Percentiles rank a stretch among this genome's conserved stretches.
Conservation (phyloP, 495 filamentous ascomycete species). For the Penicillium flavigenum region DNA sequence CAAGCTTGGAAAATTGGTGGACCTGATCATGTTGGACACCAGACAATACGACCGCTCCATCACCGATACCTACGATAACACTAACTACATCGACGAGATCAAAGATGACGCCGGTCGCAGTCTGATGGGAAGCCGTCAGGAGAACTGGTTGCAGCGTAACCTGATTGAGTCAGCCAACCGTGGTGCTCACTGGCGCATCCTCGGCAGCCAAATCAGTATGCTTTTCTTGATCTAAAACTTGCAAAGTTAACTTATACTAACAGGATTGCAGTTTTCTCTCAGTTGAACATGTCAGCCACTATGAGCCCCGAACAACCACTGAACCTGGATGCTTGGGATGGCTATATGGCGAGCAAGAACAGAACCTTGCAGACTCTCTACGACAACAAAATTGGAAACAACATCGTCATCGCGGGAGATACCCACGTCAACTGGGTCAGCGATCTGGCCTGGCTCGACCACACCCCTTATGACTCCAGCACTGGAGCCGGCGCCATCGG, state of each 20-base stretch:
- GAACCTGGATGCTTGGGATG: conserved; percentile 43
- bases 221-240: conserved; percentile 5
- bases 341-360: conserved; percentile 63
- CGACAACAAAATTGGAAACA: conserved; percentile 63
- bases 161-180: conserved; percentile 45
- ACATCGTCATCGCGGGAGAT: conserved; percentile 65
- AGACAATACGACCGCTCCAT: conserved; percentile 62
- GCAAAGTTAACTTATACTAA: conserved; percentile 10
- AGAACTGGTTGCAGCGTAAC: conserved; percentile 66
- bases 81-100: conserved; percentile 54
- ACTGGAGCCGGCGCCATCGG: conserved; percentile 60
- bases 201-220: conserved; percentile 12
- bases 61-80: conserved; percentile 52
- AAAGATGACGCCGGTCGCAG: conserved; percentile 57
- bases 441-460: conserved; percentile 63
- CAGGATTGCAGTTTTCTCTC: conserved; percentile 10
- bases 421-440: conserved; percentile 58
- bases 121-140: conserved; percentile 64
- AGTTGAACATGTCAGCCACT: conserved; percentile 7
- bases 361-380: conserved; percentile 59
- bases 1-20: conserved; percentile 61
- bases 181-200: conserved; percentile 11
- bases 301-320: conserved; percentile 8
- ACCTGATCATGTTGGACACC: conserved; percentile 69
- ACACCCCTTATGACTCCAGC: conserved; percentile 52